These are phyloP conservation scores for Flaveria trinervia DNA, from an alignment of 129 eudicot species.

Conservation along the genomic window DNA sequence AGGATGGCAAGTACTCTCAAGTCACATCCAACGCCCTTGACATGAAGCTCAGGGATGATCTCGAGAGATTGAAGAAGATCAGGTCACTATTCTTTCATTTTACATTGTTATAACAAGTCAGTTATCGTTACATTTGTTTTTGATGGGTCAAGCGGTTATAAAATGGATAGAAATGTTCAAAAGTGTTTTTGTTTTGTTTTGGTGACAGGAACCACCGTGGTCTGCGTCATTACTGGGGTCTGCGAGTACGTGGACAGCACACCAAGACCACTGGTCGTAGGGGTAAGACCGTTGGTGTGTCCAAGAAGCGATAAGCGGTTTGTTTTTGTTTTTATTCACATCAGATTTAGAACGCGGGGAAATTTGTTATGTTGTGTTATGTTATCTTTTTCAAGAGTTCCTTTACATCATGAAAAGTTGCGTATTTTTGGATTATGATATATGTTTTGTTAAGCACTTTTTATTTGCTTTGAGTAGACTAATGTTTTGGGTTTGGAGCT, in stretches of 20 bases:
- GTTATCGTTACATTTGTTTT: too few relatives aligned
- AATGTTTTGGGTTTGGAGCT: too few relatives aligned
- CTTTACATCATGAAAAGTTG: not conserved
- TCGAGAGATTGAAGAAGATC: conserved; percentile 17
- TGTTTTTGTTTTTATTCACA: not conserved
- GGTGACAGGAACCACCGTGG: conserved; percentile 70
- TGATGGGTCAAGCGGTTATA: too few relatives aligned
- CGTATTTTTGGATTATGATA: not conserved
- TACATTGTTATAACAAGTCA: too few relatives aligned
- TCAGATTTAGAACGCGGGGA: not conserved
- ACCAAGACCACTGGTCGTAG: conserved; percentile 81
- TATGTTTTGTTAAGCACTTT: not conserved
- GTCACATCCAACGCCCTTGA: conserved; percentile 21
- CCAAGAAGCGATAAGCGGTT: conserved; percentile 59
- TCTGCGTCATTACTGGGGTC: conserved; percentile 86
- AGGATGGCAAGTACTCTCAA: conserved; percentile 19
- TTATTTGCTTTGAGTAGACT: too few relatives aligned
- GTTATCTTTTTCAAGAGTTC: not conserved
- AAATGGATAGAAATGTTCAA: not conserved
- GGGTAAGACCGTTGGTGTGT: conserved; percentile 87
- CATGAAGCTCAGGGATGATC: conserved; percentile 19
- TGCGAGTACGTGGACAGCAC: conserved; percentile 82
- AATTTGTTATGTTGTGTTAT: not conserved
- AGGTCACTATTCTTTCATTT: not conserved
- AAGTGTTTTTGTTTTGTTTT: not conserved